Percentiles rank a stretch among this genome's conserved stretches.
phyloP scores from a whole-genome alignment of 1,284 basidiomycete genomes.

The Tylopilus sp. region DNA sequence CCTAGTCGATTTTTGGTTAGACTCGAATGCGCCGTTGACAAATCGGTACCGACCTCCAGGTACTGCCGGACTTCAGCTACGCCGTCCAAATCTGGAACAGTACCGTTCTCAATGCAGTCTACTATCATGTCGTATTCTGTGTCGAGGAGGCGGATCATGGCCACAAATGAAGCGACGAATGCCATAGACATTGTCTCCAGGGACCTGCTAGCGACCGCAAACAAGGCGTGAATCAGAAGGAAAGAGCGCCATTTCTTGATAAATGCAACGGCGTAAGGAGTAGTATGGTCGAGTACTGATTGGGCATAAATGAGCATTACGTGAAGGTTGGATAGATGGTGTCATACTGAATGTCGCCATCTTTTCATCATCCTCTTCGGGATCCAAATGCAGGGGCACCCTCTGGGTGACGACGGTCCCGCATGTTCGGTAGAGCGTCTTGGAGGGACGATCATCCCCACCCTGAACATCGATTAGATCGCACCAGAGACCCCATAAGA shows the following conservation, averaged over 20 bases:
- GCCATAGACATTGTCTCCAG: slow-evolving; percentile 7
- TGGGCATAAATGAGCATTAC: neutral
- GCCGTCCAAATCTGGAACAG: slow-evolving; percentile 12
- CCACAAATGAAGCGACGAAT: slow-evolving; percentile 14
- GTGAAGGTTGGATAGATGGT: neutral
- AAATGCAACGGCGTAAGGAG: slow-evolving; percentile 18
- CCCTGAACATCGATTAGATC: slow-evolving; percentile 2
- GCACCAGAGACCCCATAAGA: neutral
- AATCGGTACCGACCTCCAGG: slow-evolving; percentile 7
- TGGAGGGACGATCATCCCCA: neutral
- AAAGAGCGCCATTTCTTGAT: slow-evolving; percentile 19
- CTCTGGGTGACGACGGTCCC: neutral
- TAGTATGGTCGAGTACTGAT: slow-evolving; percentile 15
- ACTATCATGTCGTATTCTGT: slow-evolving; percentile 14
- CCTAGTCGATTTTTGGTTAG: slow-evolving; percentile 4
- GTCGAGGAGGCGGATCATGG: slow-evolving; percentile 19
- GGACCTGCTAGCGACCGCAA: slow-evolving; percentile 12
- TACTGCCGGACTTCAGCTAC: slow-evolving; percentile 8
- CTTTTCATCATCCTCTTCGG: slow-evolving; percentile 8
- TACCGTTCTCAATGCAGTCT: slow-evolving; percentile 11
- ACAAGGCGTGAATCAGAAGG: slow-evolving; percentile 24
- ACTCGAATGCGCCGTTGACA: neutral
- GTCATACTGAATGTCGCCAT: slow-evolving; percentile 18
- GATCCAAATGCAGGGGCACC: neutral
- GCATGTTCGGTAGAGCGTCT: slow-evolving; percentile 1